phyloP scores from a whole-genome alignment of 2,329 filamentous ascomycete genomes.

The Spiromastix sp. region DNA sequence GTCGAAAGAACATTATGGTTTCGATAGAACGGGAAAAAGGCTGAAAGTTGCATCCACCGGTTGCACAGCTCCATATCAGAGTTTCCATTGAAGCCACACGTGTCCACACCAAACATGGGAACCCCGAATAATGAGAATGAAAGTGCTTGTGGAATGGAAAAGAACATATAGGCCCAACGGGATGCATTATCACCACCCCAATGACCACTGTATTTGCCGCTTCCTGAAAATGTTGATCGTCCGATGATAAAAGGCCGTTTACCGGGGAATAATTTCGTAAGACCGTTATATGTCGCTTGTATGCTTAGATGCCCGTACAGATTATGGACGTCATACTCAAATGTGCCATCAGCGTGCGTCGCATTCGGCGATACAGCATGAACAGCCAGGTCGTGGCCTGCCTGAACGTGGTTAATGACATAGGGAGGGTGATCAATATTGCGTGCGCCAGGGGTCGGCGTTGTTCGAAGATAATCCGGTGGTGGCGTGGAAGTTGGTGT shows the following conservation, averaged over 20 bases:
- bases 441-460: constrained; percentile 51
- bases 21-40: constrained; percentile 69
- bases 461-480: constrained; percentile 44
- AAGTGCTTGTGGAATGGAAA: constrained; percentile 67
- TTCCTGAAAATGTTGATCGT: constrained; percentile 68
- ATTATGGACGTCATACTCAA: constrained; percentile 79
- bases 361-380: constrained; percentile 68
- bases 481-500: constrained; percentile 20
- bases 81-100: constrained; percentile 61
- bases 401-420: constrained; percentile 59
- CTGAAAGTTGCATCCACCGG: constrained; percentile 62
- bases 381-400: constrained; percentile 57
- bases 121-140: constrained; percentile 65
- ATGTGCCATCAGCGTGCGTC: constrained; percentile 59
- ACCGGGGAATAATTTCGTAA: constrained; percentile 51
- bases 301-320: constrained; percentile 66
- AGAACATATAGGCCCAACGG: constrained; percentile 63
- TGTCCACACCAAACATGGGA: constrained; percentile 65
- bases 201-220: constrained; percentile 65
- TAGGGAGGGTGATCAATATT: constrained; percentile 68
- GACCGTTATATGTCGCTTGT: constrained; percentile 64
- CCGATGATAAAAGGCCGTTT: constrained; percentile 79
- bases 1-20: constrained; percentile 61
- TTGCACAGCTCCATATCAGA: constrained; percentile 59
- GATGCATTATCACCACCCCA: constrained; percentile 72